Base-by-base conservation (phyloP, 83 land plant species). In the Diphasiastrum complanatum region DNA sequence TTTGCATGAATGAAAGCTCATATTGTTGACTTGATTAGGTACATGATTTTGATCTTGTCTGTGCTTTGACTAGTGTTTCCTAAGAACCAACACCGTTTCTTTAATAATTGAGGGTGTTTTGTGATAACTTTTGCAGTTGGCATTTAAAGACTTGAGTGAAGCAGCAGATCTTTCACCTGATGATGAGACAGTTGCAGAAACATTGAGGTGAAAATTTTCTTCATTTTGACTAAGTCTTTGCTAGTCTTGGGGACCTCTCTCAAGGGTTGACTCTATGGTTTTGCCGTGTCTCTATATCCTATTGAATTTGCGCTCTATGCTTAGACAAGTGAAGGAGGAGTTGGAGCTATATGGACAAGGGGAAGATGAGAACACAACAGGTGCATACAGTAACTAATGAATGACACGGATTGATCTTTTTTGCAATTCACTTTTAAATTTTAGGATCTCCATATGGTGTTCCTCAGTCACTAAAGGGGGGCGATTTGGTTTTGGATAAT, bases 101-200 rank as follows among this genome's bases (percentile, higher is more conserved):
- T n/a, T n/a, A n/a, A n/a, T n/a, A n/a, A n/a, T n/a, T n/a, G n/a
- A n/a, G n/a, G n/a, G n/a, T n/a, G n/a, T n/a, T n/a, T n/a, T n/a
- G n/a, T n/a, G n/a, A n/a, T n/a, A n/a, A n/a, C n/a, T n/a, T n/a
- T 26, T 59, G 66, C 73, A 93, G 99, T 78, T 79, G 49, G 95
- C 99, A 43, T 76, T 85, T 28, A 35, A 73, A 64, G 99, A 93
- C 70, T 73, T 93, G 70, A 80, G 65, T 32, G 80, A 65, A 34
- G 99, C 99, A 55, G 75, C 76, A 37, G 69, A 71, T 65, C 61
- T 83, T 73, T 83, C 91, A 2, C 96, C 96, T 52, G 86, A 81
- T 51, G 99, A 93, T 61, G 96, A 83, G 63, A 89, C 96, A 50
- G 82, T 93, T 34, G 81, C 82, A 58, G 75, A 81, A 32, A 85